Percentiles rank a stretch among this genome's conserved stretches.
These are phyloP conservation scores for Alternaria viburni DNA, from an alignment of 2,329 filamentous ascomycete species.

Conservation along the genomic window DNA sequence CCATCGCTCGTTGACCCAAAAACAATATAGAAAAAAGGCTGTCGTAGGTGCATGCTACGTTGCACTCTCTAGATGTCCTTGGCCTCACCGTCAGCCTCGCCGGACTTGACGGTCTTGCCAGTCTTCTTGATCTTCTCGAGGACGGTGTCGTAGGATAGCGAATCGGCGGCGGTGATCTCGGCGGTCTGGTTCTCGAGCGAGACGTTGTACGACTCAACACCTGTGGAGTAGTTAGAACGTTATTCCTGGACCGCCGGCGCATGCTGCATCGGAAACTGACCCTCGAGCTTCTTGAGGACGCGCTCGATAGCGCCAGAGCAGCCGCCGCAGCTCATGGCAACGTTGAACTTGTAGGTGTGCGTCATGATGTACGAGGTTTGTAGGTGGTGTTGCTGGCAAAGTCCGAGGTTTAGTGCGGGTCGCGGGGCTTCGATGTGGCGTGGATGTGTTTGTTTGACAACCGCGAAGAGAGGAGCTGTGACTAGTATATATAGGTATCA, in stretches of 20 bases:
- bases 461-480: conserved; percentile 1
- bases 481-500: conserved; percentile 21
- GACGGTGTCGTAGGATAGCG: conserved; percentile 78
- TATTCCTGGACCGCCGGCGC: not conserved
- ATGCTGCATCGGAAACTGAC: conserved; percentile 57
- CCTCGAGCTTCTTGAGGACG: conserved; percentile 89
- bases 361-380: conserved; percentile 59
- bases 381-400: conserved; percentile 1
- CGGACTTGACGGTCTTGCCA: conserved; percentile 86
- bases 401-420: conserved; percentile 7
- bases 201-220: conserved; percentile 85
- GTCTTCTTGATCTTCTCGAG: conserved; percentile 92
- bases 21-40: conserved; percentile 18
- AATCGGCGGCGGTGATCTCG: conserved; percentile 72
- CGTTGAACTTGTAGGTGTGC: conserved; percentile 94
- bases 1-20: conserved; percentile 25
- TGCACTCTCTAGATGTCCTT: conserved; percentile 33
- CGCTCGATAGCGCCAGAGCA: conserved; percentile 94
- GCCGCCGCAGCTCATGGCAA: conserved; percentile 92
- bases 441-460: conserved; percentile 1
- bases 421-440: conserved; percentile 4
- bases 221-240: conserved; percentile 55
- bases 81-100: conserved; percentile 68
- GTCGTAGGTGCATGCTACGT: not conserved
- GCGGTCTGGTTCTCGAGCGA: conserved; percentile 86